Evolutionary conservation across 2,329 filamentous ascomycete genomes (phyloP), one percentile per base, ranked within the genome.

Genomic region (Ophiostoma sp.): DNA sequence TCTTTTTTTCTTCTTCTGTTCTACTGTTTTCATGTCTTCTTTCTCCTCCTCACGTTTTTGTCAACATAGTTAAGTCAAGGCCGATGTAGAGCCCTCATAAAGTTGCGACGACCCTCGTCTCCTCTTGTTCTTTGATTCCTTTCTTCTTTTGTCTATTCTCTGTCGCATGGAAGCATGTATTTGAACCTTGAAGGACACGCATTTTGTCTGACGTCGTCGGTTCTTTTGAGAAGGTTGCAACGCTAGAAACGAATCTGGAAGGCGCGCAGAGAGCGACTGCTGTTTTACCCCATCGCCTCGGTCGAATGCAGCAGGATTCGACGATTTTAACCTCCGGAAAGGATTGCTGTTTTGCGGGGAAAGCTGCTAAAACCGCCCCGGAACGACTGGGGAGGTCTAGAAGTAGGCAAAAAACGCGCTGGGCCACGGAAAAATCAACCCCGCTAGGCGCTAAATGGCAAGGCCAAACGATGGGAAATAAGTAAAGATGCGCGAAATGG

Each of bases 181-280:
- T 39, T 9, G 39, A 42, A 2, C 15, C 39, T 42, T 42, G 11
- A 12, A 12, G 15, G 6, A 17, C 25, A 57, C 55, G 22, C 12
- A 2, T 7, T 22, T 31, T 28, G 42, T 39, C 45, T 33, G 68
- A 57, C 50, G 68, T 42, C 31, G 33, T 55, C 17, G 55, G 55
- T 31, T 57, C 55, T 36, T 33, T 39, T 45, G n/a, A 11, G 17
- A 25, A 63, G 12, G 19, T 15, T 33, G 19, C 28, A 33, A 36
- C 63, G 63, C 63, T 68, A 68, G 39, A 28, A 50, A 11, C 63
- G 39, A 68, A 68, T 48, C 12, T 68, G 39, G 63, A 68, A 68
- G 63, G 63, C 28, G 63, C 42, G n/a, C n/a, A n/a, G n/a, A n/a
- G n/a, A n/a, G n/a, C n/a, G n/a, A n/a, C n/a, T n/a, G n/a, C n/a